phyloP scores from a whole-genome alignment of 441 rosid genomes.

The Brassica balearica region DNA sequence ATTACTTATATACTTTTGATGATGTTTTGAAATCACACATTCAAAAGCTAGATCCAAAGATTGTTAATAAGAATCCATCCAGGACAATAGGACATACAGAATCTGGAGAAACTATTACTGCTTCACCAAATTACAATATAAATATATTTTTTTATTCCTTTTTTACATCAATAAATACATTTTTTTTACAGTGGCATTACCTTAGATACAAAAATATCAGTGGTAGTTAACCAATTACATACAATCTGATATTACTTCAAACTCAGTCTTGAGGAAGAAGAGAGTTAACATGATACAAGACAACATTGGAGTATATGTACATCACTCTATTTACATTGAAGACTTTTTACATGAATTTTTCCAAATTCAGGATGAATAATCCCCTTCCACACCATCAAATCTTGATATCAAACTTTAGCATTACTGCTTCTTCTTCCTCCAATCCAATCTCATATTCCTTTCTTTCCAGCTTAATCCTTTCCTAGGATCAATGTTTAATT shows the following conservation, averaged over 20 bases:
- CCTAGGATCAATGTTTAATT: slow-evolving; percentile 14
- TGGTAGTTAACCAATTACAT: slow-evolving; percentile 27
- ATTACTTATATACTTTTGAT: background rate
- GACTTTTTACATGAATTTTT: slow-evolving; percentile 20
- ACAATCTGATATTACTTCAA: slow-evolving; percentile 38
- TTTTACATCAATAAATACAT: background rate
- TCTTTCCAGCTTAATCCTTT: slow-evolving; percentile 21
- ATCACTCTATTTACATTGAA: slow-evolving; percentile 40
- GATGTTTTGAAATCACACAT: background rate
- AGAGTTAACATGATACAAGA: background rate
- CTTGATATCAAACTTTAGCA: background rate
- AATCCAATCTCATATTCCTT: background rate
- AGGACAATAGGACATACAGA: background rate
- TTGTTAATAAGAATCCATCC: background rate
- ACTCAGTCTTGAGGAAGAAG: slow-evolving; percentile 12
- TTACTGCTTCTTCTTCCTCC: slow-evolving; percentile 10
- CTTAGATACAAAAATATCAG: slow-evolving; percentile 29
- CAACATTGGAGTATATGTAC: slow-evolving; percentile 19
- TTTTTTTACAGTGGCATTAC: slow-evolving; percentile 24
- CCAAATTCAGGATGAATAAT: slow-evolving; percentile 5
- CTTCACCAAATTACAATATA: background rate
- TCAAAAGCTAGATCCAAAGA: background rate
- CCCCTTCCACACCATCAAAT: slow-evolving; percentile 25
- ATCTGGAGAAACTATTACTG: background rate
- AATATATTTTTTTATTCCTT: background rate